Percentiles rank a stretch among this genome's conserved stretches.
Evolutionary conservation across 2,329 filamentous ascomycete species (phyloP).

Genomic region (Colletotrichum cordylinicola): DNA sequence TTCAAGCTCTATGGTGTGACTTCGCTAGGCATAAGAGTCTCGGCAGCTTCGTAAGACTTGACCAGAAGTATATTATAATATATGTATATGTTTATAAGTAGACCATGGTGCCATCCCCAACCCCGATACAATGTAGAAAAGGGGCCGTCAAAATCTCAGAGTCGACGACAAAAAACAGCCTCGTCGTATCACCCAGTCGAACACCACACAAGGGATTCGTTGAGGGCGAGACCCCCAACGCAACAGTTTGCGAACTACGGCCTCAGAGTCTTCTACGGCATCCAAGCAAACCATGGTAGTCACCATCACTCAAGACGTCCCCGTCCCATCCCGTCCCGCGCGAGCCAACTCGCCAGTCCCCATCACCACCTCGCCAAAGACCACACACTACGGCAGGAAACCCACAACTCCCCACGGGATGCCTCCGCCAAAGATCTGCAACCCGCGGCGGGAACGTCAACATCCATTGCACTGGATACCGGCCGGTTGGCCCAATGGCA

Average conservation of each 20-base stretch:
- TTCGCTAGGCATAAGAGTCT: not conserved
- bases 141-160: not conserved
- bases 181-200: not conserved
- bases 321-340: not conserved
- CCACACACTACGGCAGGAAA: not conserved
- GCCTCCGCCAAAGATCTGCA: not conserved
- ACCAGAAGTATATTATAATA: not conserved
- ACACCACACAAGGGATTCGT: not conserved
- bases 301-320: not conserved
- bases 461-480: not conserved
- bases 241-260: not conserved
- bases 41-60: not conserved
- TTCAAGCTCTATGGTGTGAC: not conserved
- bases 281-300: not conserved
- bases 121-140: not conserved
- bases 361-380: not conserved
- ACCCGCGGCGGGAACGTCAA: not conserved
- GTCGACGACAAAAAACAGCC: not conserved
- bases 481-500: constrained; percentile 38
- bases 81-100: not conserved
- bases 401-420: not conserved
- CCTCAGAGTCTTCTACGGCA: not conserved
- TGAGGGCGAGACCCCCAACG: not conserved
- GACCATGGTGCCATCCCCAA: not conserved
- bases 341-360: not conserved